These are phyloP conservation scores for Centella asiatica DNA, from an alignment of 129 eudicot genomes.

Conservation along the genomic window DNA sequence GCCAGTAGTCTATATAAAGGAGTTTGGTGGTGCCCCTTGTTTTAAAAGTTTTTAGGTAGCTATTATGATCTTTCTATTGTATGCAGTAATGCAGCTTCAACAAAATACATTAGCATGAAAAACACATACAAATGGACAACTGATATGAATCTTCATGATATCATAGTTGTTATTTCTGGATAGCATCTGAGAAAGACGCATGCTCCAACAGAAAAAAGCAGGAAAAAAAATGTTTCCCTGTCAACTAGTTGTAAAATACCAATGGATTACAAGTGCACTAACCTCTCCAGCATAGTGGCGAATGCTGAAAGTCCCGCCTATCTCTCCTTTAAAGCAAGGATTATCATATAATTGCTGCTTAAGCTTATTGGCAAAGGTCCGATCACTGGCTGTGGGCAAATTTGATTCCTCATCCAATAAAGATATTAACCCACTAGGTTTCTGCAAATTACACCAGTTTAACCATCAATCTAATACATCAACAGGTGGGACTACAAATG, in stretches of 20 bases:
- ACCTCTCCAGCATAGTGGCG: conserved; percentile 85
- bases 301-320: conserved; percentile 46
- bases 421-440: conserved; percentile 60
- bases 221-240: not conserved
- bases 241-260: not conserved
- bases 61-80: no score
- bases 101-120: no score
- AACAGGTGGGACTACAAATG: not conserved
- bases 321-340: conserved; percentile 47
- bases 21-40: no score
- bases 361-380: conserved; percentile 59
- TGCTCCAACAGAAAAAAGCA: not conserved
- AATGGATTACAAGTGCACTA: conserved; percentile 8
- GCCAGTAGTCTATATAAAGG: no score
- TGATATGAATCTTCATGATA: no score
- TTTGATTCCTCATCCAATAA: conserved; percentile 67
- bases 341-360: conserved; percentile 48
- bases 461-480: not conserved
- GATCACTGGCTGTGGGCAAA: conserved; percentile 49
- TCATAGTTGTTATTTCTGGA: no score
- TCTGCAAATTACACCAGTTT: conserved; percentile 36
- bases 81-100: no score
- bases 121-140: no score
- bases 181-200: not conserved
- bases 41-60: no score